Conservation (phyloP, 2,329 filamentous ascomycete genomes). For the Xylaria sp. region DNA sequence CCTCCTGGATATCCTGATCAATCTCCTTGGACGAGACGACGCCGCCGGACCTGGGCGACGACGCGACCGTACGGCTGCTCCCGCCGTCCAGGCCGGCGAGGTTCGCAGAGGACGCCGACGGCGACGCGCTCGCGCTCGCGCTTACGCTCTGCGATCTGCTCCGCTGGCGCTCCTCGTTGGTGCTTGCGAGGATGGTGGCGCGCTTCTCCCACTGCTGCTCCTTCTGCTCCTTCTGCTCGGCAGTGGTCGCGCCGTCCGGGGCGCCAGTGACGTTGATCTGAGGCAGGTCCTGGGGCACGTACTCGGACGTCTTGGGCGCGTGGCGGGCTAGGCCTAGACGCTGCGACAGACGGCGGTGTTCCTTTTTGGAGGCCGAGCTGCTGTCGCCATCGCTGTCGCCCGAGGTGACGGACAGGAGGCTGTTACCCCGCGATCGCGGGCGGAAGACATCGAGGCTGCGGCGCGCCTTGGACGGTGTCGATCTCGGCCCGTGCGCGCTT, state of each 20-base stretch:
- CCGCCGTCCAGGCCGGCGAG: conserved; percentile 38
- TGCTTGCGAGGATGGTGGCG: conserved; percentile 85
- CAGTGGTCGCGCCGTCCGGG: conserved; percentile 15
- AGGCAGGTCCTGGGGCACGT: conserved; percentile 83
- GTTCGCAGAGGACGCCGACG: conserved; percentile 43
- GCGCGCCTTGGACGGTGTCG: conserved; percentile 53
- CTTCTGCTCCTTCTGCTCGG: conserved; percentile 50
- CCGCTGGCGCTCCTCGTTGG: conserved; percentile 62
- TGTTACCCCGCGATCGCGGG: conserved; percentile 59
- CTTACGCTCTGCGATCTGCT: conserved; percentile 46
- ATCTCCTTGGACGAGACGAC: conserved; percentile 62
- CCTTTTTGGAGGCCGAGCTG: conserved; percentile 37
- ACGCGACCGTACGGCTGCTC: conserved; percentile 33
- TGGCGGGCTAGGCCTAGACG: conserved; percentile 72
- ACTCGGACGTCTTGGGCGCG: conserved; percentile 69
- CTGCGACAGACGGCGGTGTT: conserved; percentile 68
- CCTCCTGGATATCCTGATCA: conserved; percentile 85
- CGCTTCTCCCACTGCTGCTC: conserved; percentile 92
- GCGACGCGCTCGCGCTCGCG: conserved; percentile 36
- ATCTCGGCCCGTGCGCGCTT: conserved; percentile 41
- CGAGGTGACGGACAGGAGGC: conserved; percentile 54
- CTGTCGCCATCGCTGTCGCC: conserved; percentile 46
- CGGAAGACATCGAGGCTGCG: conserved; percentile 36
- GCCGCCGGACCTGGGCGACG: conserved; percentile 34
- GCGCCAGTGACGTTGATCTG: conserved; percentile 65